Evolutionary conservation across 169 alveolate genomes (phyloP).

Genomic region (Pseudocohnilembus persalinus): DNA sequence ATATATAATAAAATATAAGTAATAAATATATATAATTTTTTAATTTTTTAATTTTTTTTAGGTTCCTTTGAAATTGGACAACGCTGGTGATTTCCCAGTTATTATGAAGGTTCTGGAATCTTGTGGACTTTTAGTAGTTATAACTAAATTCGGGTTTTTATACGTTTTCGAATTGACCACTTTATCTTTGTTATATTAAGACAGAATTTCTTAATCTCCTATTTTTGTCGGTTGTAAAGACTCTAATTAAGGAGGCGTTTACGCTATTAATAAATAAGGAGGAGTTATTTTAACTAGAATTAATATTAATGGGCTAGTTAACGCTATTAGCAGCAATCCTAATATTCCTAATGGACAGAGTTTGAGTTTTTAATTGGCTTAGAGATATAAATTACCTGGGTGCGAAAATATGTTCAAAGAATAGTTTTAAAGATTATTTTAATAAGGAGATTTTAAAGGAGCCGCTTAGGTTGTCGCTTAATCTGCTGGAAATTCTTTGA

Average conservation of each 20-base stretch:
- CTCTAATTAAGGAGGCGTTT: slow-evolving; percentile 65
- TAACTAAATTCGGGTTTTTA: slow-evolving; percentile 81
- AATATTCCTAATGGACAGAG: slow-evolving; percentile 75
- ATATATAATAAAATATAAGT: too few species aligned
- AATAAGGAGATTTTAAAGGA: slow-evolving; percentile 88
- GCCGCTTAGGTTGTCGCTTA: slow-evolving; percentile 97
- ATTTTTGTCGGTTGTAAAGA: slow-evolving; percentile 71
- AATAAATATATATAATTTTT: slow-evolving; percentile 52
- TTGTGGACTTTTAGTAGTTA: slow-evolving; percentile 78
- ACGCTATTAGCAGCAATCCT: too few species aligned
- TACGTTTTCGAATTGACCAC: slow-evolving; percentile 76
- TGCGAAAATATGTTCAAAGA: slow-evolving; percentile 89
- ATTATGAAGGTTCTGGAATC: slow-evolving; percentile 74
- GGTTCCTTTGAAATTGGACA: slow-evolving; percentile 71
- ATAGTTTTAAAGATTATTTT: slow-evolving; percentile 85
- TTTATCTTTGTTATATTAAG: slow-evolving; percentile 70
- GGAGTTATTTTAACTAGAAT: slow-evolving; percentile 71
- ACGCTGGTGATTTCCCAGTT: slow-evolving; percentile 85
- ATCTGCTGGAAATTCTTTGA: slow-evolving; percentile 93
- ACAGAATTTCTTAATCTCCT: slow-evolving; percentile 75
- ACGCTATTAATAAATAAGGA: slow-evolving; percentile 81
- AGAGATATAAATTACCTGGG: slow-evolving; percentile 91
- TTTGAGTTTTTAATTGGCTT: neutral
- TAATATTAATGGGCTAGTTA: too few species aligned
- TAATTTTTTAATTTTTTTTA: too few species aligned